These are phyloP conservation scores for Pestalotiopsis sp. DNA, from an alignment of 2,329 filamentous ascomycete species.

Conservation along the genomic window DNA sequence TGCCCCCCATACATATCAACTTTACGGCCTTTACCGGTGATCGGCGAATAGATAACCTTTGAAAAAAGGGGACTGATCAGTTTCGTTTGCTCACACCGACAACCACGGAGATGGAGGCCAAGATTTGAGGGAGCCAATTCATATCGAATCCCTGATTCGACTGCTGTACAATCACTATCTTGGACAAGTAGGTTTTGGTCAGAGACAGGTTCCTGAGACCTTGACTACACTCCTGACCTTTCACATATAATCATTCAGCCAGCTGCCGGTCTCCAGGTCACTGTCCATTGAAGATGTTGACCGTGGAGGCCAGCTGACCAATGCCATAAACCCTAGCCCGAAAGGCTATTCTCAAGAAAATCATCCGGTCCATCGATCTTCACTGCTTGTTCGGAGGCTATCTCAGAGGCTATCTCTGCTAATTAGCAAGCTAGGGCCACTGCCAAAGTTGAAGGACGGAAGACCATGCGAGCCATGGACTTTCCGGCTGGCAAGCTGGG, in stretches of 20 bases:
- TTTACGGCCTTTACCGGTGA: not conserved
- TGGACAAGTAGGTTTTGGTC: no score
- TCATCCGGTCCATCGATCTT: not conserved
- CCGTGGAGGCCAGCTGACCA: not conserved
- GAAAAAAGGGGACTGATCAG: not conserved
- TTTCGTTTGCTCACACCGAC: not conserved
- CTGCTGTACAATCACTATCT: not conserved
- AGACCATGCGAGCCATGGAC: not conserved
- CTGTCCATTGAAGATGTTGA: not conserved
- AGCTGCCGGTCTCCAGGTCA: no score
- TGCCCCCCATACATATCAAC: not conserved
- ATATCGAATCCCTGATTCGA: not conserved
- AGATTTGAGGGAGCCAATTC: not conserved
- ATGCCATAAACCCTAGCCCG: not conserved
- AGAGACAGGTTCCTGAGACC: no score
- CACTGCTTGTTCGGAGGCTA: not conserved
- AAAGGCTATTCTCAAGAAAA: not conserved
- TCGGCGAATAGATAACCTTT: not conserved
- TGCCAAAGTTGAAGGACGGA: not conserved
- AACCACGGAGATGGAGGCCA: not conserved
- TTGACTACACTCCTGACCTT: no score
- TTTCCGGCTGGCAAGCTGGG: not conserved
- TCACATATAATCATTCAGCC: no score
- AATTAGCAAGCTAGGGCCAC: not conserved
- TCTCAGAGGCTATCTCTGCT: not conserved